Base-by-base conservation (phyloP, 2,329 filamentous ascomycete species). In the Talaromyces pinophilus region DNA sequence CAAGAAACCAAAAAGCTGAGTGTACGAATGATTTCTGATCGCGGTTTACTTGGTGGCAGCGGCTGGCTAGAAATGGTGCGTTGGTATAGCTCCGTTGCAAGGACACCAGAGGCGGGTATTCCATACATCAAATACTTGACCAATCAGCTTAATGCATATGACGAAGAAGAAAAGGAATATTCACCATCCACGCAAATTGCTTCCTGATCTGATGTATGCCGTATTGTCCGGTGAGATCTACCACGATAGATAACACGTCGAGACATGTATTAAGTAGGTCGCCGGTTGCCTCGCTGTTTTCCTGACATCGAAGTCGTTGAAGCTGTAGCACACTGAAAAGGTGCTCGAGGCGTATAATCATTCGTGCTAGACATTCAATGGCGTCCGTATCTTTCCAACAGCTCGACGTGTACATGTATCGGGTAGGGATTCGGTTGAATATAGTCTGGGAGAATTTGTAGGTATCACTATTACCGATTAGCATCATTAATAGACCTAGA, bases 21-120 rank as follows among this genome's bases (percentile, higher is more conserved):
- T 38, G 67, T 62, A 33, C 70, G 70, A 62, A 72, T 71, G 7
- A 72, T 67, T 38, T 68, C 65, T 15, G 69, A 69, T 13, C 70
- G 68, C 7, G 71, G 63, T 25, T 62, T 60, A 13, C 64, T 67
- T 13, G 65, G 66, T 19, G 70, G 60, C 4, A 70, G 64, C 15
- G 68, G 66, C 17, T 54, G 59, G 11, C 64, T 67, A 33, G 64
- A 66, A n/a, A 71, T 25, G 19, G 71, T 71, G 46, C 63, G 68
- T 62, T 67, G 66, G 64, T 72, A 68, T 33, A 72, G 63, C 60
- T 72, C 71, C 11, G 63, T 69, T 38, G 67, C 71, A 17, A 72
- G 55, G 4, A 71, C 68, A 44, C 71, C 71, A 28, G 71, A 68
- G 5, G 70, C 67, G 15, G 71, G 70, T 54, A 71, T 63, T 46